Evolutionary conservation across 2,329 filamentous ascomycete genomes (phyloP), one percentile per base, ranked within the genome.

Genomic region (Cladosporium sp.): DNA sequence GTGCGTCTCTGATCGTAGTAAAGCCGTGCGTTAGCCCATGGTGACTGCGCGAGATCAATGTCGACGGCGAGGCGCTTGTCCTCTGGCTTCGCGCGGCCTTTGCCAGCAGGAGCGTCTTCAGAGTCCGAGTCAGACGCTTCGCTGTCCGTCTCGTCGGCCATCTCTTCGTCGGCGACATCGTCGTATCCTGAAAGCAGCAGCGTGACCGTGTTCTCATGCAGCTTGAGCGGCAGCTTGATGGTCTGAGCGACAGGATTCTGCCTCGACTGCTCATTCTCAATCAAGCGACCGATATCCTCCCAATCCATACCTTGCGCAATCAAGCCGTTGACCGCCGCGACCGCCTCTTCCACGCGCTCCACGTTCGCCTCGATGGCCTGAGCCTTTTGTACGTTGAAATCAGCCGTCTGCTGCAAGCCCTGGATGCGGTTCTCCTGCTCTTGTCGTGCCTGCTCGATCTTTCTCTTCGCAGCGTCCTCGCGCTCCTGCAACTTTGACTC

Each of bases 281-380:
- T 89, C 62, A 99, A 77, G 60, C 88, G 89, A 9, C 84, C 90
- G 67, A 97, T 92, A 64, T 97, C 89, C 11, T 91, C 86, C 94
- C 94, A 99, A 67, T 99, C 94, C 92, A 97, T 97, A 11, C 93
- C 93, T 69, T 96, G 91, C 5, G 85, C 85, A 60, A 99, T 85
- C n/a, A 97, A 78, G 0, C 90, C 90, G 72, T 96, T 97, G 55
- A 99, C 88, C 3, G 94, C 92, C 71, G 92, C 90, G 72, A 92
- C 92, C 4, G 91, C 92, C 75, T 97, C 94, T 71, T 96, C 89
- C 0, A 97, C 92, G 52, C 92, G 84, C 69, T 96, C 90, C 1
- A 91, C 81, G 68, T 99, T 97, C 20, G 91, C 90, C 72, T 96
- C 86, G 42, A 99, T 94, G 0, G 92, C 91, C 58, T 88, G 88